A percentile compares a stretch with the other conserved stretches of the same genome.
These are phyloP conservation scores for Cyberlindnera suaveolens DNA, from an alignment of 805 yeast genomes.

Conservation along the genomic window DNA sequence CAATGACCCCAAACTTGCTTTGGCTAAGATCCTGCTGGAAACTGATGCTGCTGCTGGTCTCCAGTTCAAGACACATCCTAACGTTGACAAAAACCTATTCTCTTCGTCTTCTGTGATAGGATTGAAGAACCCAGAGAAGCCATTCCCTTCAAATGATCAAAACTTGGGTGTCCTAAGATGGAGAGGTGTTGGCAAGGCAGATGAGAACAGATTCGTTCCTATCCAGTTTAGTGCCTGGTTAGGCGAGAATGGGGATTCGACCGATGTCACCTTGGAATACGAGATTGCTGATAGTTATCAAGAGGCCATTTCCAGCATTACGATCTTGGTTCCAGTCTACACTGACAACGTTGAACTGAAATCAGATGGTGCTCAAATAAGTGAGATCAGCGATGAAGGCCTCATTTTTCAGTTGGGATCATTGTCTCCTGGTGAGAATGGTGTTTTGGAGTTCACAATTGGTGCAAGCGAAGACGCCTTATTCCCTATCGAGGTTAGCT, in stretches of 20 bases:
- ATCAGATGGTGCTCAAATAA: constrained; percentile 49
- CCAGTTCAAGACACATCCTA: constrained; percentile 92
- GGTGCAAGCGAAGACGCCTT: constrained; percentile 76
- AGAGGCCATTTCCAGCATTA: constrained; percentile 46
- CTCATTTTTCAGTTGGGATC: constrained; percentile 56
- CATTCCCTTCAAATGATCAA: constrained; percentile 90
- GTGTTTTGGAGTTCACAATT: constrained; percentile 74
- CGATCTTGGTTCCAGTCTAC: constrained; percentile 61
- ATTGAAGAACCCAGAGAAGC: constrained; percentile 67
- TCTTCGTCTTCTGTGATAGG: constrained; percentile 51
- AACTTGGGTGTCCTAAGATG: constrained; percentile 89
- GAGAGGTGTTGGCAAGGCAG: constrained; percentile 67
- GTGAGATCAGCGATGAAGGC: constrained; percentile 62
- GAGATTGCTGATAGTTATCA: constrained; percentile 52
- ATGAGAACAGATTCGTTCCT: constrained; percentile 52
- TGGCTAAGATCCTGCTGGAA: constrained; percentile 54
- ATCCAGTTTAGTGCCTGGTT: constrained; percentile 83
- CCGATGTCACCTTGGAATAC: constrained; percentile 82
- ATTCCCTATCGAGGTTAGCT: constrained; percentile 80
- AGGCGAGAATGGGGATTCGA: constrained; percentile 50
- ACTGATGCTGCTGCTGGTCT: constrained; percentile 44
- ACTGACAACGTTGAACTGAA: constrained; percentile 47
- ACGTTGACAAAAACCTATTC: constrained; percentile 78
- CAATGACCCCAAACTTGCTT: constrained; percentile 65
- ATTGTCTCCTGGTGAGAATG: constrained; percentile 48